Conservation (phyloP, 1,284 basidiomycete species). For the Malassezia brasiliensis region DNA sequence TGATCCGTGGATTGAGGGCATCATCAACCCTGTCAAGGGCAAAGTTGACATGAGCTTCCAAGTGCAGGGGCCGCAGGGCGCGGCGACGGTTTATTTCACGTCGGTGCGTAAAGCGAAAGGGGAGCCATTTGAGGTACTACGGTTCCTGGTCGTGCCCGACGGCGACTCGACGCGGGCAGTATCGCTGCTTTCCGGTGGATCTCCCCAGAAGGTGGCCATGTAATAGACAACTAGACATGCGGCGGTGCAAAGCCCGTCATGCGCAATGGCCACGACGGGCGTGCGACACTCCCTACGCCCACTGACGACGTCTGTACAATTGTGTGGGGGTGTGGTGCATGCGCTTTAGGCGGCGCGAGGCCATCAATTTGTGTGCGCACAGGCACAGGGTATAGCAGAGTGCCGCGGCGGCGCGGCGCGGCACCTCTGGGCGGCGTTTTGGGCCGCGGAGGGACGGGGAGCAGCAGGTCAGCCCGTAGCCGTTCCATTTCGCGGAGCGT, state of each 20-base stretch:
- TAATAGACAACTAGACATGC: conserved; percentile 5
- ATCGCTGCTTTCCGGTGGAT: conserved; percentile 3
- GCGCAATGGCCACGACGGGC: conserved; percentile 6
- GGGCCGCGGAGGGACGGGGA: background rate
- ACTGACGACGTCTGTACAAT: background rate
- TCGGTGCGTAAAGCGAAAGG: conserved; percentile 24
- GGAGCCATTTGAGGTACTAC: conserved; percentile 28
- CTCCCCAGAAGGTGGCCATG: background rate
- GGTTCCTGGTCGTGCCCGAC: conserved; percentile 31
- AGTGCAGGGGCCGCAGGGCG: conserved; percentile 19
- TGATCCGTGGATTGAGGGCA: conserved; percentile 23
- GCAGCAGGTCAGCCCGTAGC: background rate
- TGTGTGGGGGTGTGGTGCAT: background rate
- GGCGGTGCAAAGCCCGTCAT: conserved; percentile 5
- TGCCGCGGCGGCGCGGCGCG: background rate
- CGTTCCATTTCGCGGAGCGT: conserved; percentile 40
- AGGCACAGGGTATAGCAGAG: background rate
- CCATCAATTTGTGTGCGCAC: background rate
- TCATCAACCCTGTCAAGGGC: conserved; percentile 38
- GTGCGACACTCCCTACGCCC: background rate
- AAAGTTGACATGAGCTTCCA: conserved; percentile 32
- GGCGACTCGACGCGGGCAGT: conserved; percentile 14
- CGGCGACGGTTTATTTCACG: conserved; percentile 35
- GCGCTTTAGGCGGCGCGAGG: background rate
- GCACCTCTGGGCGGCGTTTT: too few species aligned